These are phyloP conservation scores for Dendrocalamus latiflorus DNA, from an alignment of 202 grass and related monocot genomes.

Conservation along the genomic window DNA sequence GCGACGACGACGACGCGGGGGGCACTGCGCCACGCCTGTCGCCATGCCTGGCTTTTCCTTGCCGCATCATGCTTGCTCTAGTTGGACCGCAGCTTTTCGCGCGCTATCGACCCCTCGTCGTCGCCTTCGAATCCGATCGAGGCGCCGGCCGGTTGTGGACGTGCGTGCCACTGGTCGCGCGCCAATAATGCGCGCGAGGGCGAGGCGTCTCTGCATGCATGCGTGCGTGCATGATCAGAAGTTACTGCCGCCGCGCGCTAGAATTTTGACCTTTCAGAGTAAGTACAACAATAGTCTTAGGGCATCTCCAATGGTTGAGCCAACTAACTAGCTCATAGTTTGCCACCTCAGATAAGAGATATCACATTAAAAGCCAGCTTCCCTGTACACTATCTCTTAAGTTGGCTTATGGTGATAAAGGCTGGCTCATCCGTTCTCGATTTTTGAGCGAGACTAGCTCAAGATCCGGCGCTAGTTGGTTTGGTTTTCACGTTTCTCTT, in stretches of 20 bases:
- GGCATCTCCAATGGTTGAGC: too few species aligned
- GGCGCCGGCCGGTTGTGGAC: background rate
- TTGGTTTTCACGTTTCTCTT: too few species aligned
- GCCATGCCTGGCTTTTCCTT: background rate
- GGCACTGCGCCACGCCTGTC: slow-evolving; percentile 27
- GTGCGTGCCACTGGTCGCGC: background rate
- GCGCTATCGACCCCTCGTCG: background rate
- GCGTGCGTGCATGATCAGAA: background rate
- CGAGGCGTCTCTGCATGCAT: background rate
- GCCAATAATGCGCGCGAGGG: background rate
- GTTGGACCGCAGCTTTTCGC: background rate
- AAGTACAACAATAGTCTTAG: too few species aligned
- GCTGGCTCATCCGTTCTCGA: too few species aligned
- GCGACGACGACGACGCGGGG: slow-evolving; percentile 22
- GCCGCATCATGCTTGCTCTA: background rate
- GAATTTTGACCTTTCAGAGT: too few species aligned
- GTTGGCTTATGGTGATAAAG: too few species aligned
- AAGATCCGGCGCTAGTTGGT: too few species aligned
- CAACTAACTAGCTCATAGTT: too few species aligned
- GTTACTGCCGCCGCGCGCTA: background rate
- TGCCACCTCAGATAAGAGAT: too few species aligned
- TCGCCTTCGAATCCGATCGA: background rate
- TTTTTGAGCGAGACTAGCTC: too few species aligned
- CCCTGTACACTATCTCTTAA: too few species aligned
- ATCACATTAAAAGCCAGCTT: too few species aligned